Percentiles rank a stretch among this genome's conserved stretches.
These are phyloP conservation scores for Hippophae tibetana DNA, from an alignment of 306 rosid genomes.

Conservation along the genomic window DNA sequence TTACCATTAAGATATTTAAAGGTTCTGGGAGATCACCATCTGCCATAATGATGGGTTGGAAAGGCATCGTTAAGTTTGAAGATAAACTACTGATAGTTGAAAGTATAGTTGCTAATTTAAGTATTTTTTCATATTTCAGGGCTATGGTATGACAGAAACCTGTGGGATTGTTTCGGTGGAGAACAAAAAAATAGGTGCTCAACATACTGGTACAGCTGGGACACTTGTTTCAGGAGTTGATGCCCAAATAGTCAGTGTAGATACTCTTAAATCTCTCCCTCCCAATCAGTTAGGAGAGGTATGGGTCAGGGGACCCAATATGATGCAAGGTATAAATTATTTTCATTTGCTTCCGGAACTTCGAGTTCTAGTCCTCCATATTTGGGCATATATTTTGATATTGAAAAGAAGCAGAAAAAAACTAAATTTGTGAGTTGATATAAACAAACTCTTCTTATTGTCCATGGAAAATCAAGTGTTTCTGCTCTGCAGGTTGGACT, in stretches of 20 bases:
- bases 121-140: conserved; percentile 30
- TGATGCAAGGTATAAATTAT: conserved; percentile 58
- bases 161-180: conserved; percentile 61
- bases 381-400: neutral
- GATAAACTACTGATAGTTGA: neutral
- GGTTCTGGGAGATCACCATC: too few relatives aligned
- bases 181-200: conserved; percentile 33
- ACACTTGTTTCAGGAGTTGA: conserved; percentile 63
- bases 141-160: conserved; percentile 97
- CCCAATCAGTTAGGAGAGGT: conserved; percentile 83
- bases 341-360: neutral
- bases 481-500: neutral
- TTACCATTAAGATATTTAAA: too few relatives aligned
- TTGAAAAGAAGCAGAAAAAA: neutral
- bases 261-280: conserved; percentile 71
- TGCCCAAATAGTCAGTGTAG: conserved; percentile 67
- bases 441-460: neutral
- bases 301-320: conserved; percentile 84
- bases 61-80: too few relatives aligned
- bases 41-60: too few relatives aligned
- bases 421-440: neutral
- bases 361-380: neutral
- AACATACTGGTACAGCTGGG: conserved; percentile 67
- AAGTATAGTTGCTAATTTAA: neutral
- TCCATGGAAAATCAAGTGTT: neutral